phyloP scores from a whole-genome alignment of 1,284 basidiomycete genomes.

The Cutaneotrichosporon cavernicola region DNA sequence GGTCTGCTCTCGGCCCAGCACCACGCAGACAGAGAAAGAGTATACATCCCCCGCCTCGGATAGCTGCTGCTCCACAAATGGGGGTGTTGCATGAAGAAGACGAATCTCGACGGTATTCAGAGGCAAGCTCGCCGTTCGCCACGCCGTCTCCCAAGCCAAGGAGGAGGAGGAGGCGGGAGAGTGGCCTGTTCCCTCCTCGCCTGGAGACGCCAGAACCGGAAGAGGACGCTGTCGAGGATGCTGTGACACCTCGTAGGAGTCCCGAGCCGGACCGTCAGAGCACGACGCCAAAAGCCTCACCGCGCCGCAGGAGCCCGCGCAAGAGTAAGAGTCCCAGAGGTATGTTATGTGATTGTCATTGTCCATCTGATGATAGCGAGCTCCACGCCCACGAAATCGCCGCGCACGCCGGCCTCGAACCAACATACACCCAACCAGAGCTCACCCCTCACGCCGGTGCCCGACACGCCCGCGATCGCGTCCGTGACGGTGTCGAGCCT shows the following conservation, averaged over 20 bases:
- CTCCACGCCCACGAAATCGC: not conserved
- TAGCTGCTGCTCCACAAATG: not conserved
- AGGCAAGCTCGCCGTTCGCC: not conserved
- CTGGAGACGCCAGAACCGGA: not conserved
- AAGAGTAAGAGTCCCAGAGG: not conserved
- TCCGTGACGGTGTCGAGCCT: too few relatives aligned
- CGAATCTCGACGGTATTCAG: not conserved
- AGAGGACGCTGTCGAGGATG: conserved; percentile 13
- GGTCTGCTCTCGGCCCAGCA: conserved; percentile 6
- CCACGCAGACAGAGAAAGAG: not conserved
- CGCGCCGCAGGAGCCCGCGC: not conserved
- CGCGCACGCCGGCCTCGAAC: not conserved
- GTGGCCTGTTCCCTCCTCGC: conserved; percentile 10
- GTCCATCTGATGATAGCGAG: not conserved
- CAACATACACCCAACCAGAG: not conserved
- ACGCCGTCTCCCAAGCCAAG: not conserved
- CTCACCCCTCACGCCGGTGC: not conserved
- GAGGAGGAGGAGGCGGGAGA: conserved; percentile 10
- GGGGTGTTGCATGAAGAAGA: not conserved
- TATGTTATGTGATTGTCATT: not conserved
- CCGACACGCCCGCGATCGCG: not conserved
- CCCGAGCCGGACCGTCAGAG: not conserved
- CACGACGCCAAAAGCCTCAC: not conserved
- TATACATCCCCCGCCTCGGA: not conserved
- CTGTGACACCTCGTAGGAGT: conserved; percentile 7